Base-by-base conservation (phyloP, 768 basidiomycete species). In the Suillus sp. region DNA sequence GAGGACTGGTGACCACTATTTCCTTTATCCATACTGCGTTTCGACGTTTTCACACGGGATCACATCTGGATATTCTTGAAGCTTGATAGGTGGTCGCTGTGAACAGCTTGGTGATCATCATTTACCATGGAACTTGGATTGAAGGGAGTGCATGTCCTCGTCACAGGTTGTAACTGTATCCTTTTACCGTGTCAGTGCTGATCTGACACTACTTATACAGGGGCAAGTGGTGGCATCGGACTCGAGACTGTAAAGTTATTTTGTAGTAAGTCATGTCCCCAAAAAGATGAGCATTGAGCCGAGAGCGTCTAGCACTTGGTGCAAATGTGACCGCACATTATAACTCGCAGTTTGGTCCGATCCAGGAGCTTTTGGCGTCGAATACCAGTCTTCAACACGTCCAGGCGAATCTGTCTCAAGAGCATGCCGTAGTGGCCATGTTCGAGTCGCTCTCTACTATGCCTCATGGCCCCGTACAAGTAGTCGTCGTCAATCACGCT, bases 171-270 rank as follows among this genome's bases (percentile, higher is more conserved):
- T 27, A 13, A 34, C 25, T 0, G 10, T 30, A 37, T 35, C 18
- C 22, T 5, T 38, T 35, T 18, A 9, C 22, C 4, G 38, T 56
- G 16, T 11, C 9, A 27, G 35, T 27, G 16, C 37, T 56, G 2
- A 56, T 22, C 35, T 38, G 16, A 20, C 3, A 25, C 22, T 18
- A 16, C 22, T 22, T 7, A 9, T 20, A 56, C 70, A 87, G 91
- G 91, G 56, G 89, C 90, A 2, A 90, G 86, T 67, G 90, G 90
- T 4, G 90, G 89, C 1, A 92, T 93, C 40, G 91, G 91, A 10
- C 77, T 90, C 0, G 86, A 84, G 67, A 89, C 86, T 4, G 79
- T 80, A 18, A 78, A 78, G 14, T 69, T 83, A 0, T 92, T 86
- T 70, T 79, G 87, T 37, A 78, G 89, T 86, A 63, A 70, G 78